Evolutionary conservation across 768 basidiomycete genomes (phyloP), one percentile per base, ranked within the genome.

Genomic region (Amanita polypyramis): DNA sequence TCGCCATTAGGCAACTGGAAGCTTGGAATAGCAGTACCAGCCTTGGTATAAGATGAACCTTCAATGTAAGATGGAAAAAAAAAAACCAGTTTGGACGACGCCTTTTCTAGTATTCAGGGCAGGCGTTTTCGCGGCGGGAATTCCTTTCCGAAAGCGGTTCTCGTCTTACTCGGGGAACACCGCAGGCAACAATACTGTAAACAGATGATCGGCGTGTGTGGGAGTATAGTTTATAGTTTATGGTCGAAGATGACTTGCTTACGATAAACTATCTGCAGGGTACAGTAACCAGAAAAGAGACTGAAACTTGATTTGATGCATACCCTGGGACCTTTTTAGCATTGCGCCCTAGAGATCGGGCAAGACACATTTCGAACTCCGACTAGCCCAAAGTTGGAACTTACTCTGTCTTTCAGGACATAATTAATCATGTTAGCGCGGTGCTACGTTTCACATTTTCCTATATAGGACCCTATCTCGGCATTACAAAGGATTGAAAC

Each of bases 1-100:
- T 74, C 72, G 79, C 85, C 85, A 88, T 89, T 86, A 79, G 70
- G 82, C 70, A 62, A 61, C 58, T 55, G 65, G 56, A 71, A 70
- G 70, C 72, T 68, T 69, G 48, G 59, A 56, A 55, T 47, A 47
- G 49, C 54, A 66, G 70, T 65, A 72, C 65, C 72, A 74, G 68
- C 81, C 79, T 83, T 82, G 83, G 79, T 84, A 72, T 66, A 60
- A 71, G 73, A 73, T 66, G 66, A 64, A 77, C 75, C 79, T 56
- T 60, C 58, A 15, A 67, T 76, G 74, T 72, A 77, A 76, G 74
- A 70, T 66, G 55, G 54, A 62, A 53, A 61, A 57, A 54, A 30
- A 49, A 44, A 51, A 60, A 54, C 49, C 52, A 53, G 43, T 42
- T 25, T 43, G 23, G 37, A 47, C 9, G 10, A 6, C 29, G 19